A percentile compares a stretch with the other conserved stretches of the same genome.
phyloP scores from a whole-genome alignment of 2,329 filamentous ascomycete species.

The Sclerotinia trifoliorum region DNA sequence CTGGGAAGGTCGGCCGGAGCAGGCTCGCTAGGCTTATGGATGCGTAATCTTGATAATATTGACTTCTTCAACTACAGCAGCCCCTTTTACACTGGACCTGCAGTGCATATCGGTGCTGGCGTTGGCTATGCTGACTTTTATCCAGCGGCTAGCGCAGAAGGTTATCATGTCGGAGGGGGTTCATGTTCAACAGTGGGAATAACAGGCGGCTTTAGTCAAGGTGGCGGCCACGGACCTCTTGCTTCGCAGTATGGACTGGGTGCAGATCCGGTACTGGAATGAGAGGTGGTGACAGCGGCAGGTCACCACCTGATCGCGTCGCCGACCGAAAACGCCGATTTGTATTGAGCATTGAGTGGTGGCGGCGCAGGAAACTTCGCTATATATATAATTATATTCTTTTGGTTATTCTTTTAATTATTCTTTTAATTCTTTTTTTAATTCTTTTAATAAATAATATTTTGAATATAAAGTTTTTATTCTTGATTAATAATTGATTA shows the following conservation, averaged over 20 bases:
- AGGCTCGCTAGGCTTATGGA: conserved; percentile 48
- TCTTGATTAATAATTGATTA: too few species aligned
- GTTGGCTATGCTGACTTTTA: not conserved
- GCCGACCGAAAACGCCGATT: conserved; percentile 44
- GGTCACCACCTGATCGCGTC: conserved; percentile 47
- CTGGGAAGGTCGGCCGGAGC: conserved; percentile 48
- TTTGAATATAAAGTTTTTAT: too few species aligned
- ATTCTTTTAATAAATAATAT: too few species aligned
- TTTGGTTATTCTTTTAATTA: too few species aligned
- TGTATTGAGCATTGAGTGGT: conserved; percentile 51
- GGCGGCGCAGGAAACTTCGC: conserved; percentile 47
- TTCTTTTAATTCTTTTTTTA: too few species aligned
- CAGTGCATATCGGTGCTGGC: conserved; percentile 23
- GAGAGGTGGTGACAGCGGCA: conserved; percentile 39
- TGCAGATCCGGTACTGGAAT: conserved; percentile 47
- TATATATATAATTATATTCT: too few species aligned
- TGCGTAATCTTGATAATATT: conserved; percentile 46
- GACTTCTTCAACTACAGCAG: conserved; percentile 38
- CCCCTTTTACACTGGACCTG: conserved; percentile 16
- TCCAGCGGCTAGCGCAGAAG: not conserved
- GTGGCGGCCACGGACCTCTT: conserved; percentile 52
- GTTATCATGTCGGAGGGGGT: conserved; percentile 20
- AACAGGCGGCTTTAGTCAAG: not conserved
- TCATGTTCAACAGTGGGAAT: not conserved
- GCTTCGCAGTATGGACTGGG: conserved; percentile 50